These are phyloP conservation scores for Fusarium nelsonii DNA, from an alignment of 2,329 filamentous ascomycete species.

Conservation along the genomic window DNA sequence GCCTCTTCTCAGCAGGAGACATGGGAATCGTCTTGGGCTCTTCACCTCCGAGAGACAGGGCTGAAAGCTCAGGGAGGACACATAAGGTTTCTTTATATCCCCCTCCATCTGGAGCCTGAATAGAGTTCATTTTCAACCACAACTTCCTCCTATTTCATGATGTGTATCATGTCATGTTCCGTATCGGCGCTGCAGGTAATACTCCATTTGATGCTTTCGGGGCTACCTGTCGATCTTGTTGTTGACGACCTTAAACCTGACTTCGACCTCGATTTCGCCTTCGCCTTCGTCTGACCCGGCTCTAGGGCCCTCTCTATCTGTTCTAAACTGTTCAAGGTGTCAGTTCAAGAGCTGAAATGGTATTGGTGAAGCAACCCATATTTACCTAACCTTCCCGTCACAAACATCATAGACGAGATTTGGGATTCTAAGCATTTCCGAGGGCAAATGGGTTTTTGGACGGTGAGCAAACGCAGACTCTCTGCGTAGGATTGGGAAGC, in stretches of 20 bases:
- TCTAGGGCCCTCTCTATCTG: constrained; percentile 45
- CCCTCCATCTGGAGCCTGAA: constrained; percentile 43
- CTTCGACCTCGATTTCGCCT: constrained; percentile 25
- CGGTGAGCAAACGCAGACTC: constrained; percentile 43
- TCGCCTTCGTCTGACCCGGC: constrained; percentile 35
- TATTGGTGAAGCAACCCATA: background rate
- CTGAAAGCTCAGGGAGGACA: constrained; percentile 44
- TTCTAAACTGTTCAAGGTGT: constrained; percentile 35
- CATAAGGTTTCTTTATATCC: constrained; percentile 46
- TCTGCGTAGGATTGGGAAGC: constrained; percentile 44
- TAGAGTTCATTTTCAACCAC: constrained; percentile 17
- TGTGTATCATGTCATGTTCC: constrained; percentile 47
- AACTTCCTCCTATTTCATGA: constrained; percentile 43
- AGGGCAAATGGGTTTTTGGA: constrained; percentile 39
- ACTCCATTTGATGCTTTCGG: constrained; percentile 30
- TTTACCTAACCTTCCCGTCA: constrained; percentile 45
- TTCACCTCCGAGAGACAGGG: constrained; percentile 45
- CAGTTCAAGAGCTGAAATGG: constrained; percentile 9
- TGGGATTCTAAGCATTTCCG: constrained; percentile 42
- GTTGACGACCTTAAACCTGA: constrained; percentile 20
- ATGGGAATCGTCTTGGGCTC: constrained; percentile 42
- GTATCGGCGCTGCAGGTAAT: constrained; percentile 26
- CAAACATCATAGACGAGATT: constrained; percentile 45
- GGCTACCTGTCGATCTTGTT: constrained; percentile 24
- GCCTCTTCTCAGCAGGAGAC: constrained; percentile 39